A percentile compares a stretch with the other conserved stretches of the same genome.
phyloP scores from a whole-genome alignment of 768 basidiomycete species.

The Termitomyces sp. region DNA sequence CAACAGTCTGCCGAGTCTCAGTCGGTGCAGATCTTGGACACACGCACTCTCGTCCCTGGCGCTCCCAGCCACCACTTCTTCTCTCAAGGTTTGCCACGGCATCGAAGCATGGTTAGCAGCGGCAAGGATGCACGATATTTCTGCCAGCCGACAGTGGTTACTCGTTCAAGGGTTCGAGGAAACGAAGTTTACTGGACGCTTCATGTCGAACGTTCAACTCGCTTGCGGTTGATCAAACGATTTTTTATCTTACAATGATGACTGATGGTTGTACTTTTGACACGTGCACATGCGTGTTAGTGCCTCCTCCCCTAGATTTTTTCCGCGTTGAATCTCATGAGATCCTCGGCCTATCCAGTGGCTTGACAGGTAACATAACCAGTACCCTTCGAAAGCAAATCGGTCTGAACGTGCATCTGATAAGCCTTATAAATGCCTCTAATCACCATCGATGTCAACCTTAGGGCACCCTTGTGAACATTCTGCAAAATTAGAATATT shows the following conservation, averaged over 20 bases:
- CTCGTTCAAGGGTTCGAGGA: not conserved
- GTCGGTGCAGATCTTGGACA: not conserved
- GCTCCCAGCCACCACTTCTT: not conserved
- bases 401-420: not conserved
- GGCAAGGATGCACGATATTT: not conserved
- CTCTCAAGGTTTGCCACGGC: not conserved
- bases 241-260: not conserved
- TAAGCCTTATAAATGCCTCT: not conserved
- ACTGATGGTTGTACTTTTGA: not conserved
- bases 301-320: not conserved
- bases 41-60: not conserved
- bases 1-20: not conserved
- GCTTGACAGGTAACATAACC: conserved; percentile 12
- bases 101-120: not conserved
- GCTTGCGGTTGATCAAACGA: not conserved
- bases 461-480: conserved; percentile 1
- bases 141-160: not conserved
- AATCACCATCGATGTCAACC: conserved; percentile 1
- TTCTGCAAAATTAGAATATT: conserved; percentile 2
- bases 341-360: not conserved
- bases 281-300: not conserved
- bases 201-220: not conserved
- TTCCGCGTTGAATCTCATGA: not conserved
- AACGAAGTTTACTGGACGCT: not conserved
- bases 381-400: conserved; percentile 1